A percentile compares a stretch with the other conserved stretches of the same genome.
These are phyloP conservation scores for Silene uniflora DNA, from an alignment of 148 eudicot genomes.

Conservation along the genomic window DNA sequence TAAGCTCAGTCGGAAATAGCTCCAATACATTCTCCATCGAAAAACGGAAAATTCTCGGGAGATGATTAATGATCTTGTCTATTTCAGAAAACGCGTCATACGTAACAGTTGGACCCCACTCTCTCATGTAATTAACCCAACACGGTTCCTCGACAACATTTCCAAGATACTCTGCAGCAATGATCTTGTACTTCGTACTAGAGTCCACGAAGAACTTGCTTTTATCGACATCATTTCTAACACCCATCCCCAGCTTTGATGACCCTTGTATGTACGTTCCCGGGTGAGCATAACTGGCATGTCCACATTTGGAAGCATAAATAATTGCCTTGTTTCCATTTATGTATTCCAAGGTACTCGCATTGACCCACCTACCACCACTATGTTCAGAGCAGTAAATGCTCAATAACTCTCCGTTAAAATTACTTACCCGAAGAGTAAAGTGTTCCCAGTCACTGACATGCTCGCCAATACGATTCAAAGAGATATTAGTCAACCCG, in stretches of 20 bases:
- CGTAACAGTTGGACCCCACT: constrained; percentile 83
- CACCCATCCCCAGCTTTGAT: constrained; percentile 58
- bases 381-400: constrained; percentile 80
- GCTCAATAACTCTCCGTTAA: constrained; percentile 69
- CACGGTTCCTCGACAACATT: constrained; percentile 52
- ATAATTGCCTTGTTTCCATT: constrained; percentile 67
- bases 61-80: constrained; percentile 63
- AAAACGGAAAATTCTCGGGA: constrained; percentile 64
- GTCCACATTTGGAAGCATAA: constrained; percentile 73
- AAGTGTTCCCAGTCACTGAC: constrained; percentile 95
- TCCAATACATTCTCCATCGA: constrained; percentile 65
- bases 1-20: constrained; percentile 80
- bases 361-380: constrained; percentile 79
- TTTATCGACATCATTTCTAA: constrained; percentile 63
- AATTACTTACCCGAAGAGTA: constrained; percentile 87
- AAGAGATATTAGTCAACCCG: constrained; percentile 39
- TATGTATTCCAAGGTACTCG: constrained; percentile 59
- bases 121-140: constrained; percentile 96
- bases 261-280: constrained; percentile 75
- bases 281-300: constrained; percentile 73
- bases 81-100: constrained; percentile 66
- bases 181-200: constrained; percentile 52
- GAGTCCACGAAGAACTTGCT: constrained; percentile 71
- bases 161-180: constrained; percentile 83
- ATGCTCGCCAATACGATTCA: constrained; percentile 68